Evolutionary conservation across 208 protist species (phyloP).

Genomic region (Angomonas ambiguus): DNA sequence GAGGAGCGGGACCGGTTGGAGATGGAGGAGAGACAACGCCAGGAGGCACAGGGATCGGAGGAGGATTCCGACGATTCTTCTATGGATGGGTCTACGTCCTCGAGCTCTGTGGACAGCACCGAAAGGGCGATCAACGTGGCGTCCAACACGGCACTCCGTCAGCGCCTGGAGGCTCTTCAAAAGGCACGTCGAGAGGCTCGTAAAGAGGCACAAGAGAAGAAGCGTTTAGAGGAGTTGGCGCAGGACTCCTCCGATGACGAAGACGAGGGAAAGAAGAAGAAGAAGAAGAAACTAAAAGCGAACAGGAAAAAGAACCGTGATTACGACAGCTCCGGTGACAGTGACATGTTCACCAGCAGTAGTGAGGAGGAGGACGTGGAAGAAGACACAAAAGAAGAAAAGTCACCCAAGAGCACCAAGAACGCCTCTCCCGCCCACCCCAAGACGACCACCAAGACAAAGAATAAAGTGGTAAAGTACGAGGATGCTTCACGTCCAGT

Average conservation of each 20-base stretch:
- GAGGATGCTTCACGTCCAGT: background rate
- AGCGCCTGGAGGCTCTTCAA: background rate
- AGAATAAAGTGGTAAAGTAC: background rate
- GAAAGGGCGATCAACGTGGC: background rate
- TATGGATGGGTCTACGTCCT: background rate
- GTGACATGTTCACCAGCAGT: background rate
- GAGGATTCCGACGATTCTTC: background rate
- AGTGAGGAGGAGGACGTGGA: background rate
- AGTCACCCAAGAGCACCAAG: background rate
- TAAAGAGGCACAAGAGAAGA: slow-evolving; percentile 14
- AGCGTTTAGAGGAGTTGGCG: slow-evolving; percentile 17
- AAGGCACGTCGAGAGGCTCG: background rate
- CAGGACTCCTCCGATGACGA: slow-evolving; percentile 6
- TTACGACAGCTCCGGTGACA: slow-evolving; percentile 1
- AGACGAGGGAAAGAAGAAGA: slow-evolving; percentile 13
- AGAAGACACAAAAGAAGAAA: background rate
- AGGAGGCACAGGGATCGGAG: background rate
- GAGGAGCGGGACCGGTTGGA: slow-evolving; percentile 4
- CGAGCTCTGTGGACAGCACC: background rate
- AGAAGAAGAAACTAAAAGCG: slow-evolving; percentile 3
- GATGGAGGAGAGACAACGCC: background rate
- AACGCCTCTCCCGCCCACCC: background rate
- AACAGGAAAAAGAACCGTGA: background rate
- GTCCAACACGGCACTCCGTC: background rate
- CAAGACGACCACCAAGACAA: background rate